phyloP scores from a whole-genome alignment of 169 alveolate genomes.

The Cryptosporidium canis region DNA sequence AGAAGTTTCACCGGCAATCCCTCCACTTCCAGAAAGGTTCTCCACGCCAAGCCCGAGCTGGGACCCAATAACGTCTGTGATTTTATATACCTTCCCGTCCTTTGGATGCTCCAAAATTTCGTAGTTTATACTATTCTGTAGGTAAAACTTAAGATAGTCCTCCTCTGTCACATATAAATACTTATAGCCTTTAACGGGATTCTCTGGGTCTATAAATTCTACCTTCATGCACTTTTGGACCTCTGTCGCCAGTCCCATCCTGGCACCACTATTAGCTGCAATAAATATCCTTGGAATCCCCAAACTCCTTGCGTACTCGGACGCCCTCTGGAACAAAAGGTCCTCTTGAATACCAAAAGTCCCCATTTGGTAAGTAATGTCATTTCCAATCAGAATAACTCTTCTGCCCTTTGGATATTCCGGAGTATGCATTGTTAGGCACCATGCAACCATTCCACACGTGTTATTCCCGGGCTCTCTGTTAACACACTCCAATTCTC shows the following conservation, averaged over 20 bases:
- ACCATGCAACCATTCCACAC: slow-evolving; percentile 82
- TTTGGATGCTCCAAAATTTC: slow-evolving; percentile 76
- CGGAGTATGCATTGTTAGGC: slow-evolving; percentile 74
- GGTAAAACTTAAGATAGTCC: slow-evolving; percentile 74
- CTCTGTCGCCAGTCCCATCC: slow-evolving; percentile 84
- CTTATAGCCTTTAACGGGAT: slow-evolving; percentile 82
- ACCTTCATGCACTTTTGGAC: slow-evolving; percentile 78
- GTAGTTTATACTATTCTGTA: slow-evolving; percentile 77
- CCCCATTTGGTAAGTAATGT: slow-evolving; percentile 82
- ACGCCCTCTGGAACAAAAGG: slow-evolving; percentile 79
- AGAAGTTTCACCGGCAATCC: slow-evolving; percentile 90
- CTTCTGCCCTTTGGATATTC: slow-evolving; percentile 86
- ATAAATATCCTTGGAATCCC: slow-evolving; percentile 85
- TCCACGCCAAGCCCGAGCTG: slow-evolving; percentile 84
- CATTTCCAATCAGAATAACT: slow-evolving; percentile 82
- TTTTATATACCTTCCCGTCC: slow-evolving; percentile 78
- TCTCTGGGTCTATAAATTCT: slow-evolving; percentile 79
- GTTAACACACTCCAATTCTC: slow-evolving; percentile 72
- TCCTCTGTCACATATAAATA: slow-evolving; percentile 81
- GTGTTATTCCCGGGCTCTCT: slow-evolving; percentile 77
- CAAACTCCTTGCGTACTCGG: slow-evolving; percentile 82
- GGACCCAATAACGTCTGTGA: slow-evolving; percentile 74
- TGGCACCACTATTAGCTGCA: slow-evolving; percentile 86
- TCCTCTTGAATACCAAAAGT: slow-evolving; percentile 83
- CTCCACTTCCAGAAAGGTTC: slow-evolving; percentile 85